Evolutionary conservation across 2,329 filamentous ascomycete species (phyloP), one percentile per base, ranked within the genome.

Genomic region (Epichloe sibirici): DNA sequence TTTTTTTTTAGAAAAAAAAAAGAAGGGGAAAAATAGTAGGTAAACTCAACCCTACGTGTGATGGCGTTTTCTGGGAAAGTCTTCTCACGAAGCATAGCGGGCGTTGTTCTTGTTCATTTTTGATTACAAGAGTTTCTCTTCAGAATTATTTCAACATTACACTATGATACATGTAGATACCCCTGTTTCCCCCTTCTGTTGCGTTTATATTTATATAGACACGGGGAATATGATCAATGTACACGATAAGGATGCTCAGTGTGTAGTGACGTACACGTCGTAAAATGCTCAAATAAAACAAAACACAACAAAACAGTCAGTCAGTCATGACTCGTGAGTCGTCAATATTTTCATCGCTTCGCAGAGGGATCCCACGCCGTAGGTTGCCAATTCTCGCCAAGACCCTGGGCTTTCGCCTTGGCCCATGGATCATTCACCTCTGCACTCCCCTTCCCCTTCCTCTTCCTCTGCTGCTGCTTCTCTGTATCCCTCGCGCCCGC

Each of bases 341-440:
- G 31, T 31, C 8, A 31, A 31, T 31, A 31, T 31, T 31, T 40
- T 53, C 45, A 50, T 46, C 28, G 34, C 37, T 46, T 53, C 42
- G 47, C 42, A 2, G 66, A 65, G 4, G 80, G 80, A 5, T 65
- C 69, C 84, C 84, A 88, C 3, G 79, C 69, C 47, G 78, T 63
- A 0, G 85, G 85, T 65, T 86, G 81, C 82, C 82, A 87, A n/a
- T 68, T 72, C 63, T 86, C 82, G 51, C 82, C 74, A 0, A 81
- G 79, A 0, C 73, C 74, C 21, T 61, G 59, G 1, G 65, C 58
- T 39, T 55, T 71, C 1, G 74, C 71, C 57, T 71, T 74, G 34
- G 76, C 76, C 82, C 82, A 86, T 2, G 82, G 82, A 61, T 83
- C 74, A 1, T 68, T 59, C 34, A 39, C 21, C 15, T 9, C 7